Conservation (phyloP, 202 grass and related monocot genomes). For the Elaeis oleifera region DNA sequence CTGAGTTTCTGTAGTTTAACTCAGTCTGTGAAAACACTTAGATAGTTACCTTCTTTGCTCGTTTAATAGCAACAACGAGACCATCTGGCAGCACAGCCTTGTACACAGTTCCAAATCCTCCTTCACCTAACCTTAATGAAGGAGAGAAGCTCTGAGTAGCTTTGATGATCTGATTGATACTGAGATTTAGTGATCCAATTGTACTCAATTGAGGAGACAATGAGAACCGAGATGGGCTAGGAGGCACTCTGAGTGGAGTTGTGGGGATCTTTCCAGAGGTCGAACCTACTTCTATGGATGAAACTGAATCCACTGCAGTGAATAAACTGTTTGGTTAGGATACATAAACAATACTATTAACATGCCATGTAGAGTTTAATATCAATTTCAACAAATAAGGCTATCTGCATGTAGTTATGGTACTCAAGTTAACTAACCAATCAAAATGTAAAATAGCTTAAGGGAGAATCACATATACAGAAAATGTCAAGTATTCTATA, state of each 20-base stretch:
- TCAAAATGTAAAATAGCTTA: too few relatives aligned
- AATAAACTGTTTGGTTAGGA: slow-evolving; percentile 16
- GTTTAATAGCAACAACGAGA: slow-evolving; percentile 60
- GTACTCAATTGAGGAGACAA: slow-evolving; percentile 52
- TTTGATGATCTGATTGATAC: slow-evolving; percentile 59
- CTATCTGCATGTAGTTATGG: too few relatives aligned
- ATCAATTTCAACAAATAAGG: too few relatives aligned
- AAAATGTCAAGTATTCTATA: too few relatives aligned
- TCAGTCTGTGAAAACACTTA: not conserved
- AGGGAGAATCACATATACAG: too few relatives aligned
- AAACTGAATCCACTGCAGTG: slow-evolving; percentile 59
- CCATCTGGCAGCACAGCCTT: slow-evolving; percentile 61
- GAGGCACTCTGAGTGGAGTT: slow-evolving; percentile 66
- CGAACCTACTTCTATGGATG: slow-evolving; percentile 58
- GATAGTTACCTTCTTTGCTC: slow-evolving; percentile 86
- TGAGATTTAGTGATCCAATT: slow-evolving; percentile 62
- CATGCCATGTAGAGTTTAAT: not conserved
- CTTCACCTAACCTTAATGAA: slow-evolving; percentile 71
- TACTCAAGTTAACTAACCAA: too few relatives aligned
- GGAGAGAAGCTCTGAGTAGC: slow-evolving; percentile 84
- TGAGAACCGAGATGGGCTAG: slow-evolving; percentile 90
- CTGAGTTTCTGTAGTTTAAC: not conserved
- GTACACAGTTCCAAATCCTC: slow-evolving; percentile 83
- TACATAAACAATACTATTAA: not conserved
- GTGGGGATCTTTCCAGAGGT: slow-evolving; percentile 58